These are phyloP conservation scores for Salvia rosmarinus DNA, from an alignment of 257 asterid genomes.

Conservation along the genomic window DNA sequence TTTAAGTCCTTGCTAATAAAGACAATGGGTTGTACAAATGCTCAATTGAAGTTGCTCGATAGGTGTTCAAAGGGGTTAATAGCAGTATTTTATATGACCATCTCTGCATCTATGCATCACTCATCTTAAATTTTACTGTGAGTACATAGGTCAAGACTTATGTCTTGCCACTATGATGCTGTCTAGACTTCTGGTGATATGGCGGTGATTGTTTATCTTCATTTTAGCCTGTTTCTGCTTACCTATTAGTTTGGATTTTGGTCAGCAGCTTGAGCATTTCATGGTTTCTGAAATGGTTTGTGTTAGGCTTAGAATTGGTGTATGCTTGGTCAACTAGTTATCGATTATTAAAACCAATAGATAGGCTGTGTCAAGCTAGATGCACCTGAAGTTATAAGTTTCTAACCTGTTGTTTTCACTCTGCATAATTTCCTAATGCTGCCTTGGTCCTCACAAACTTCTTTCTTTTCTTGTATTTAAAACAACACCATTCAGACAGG, in stretches of 20 bases:
- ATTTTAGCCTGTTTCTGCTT: conserved; percentile 11
- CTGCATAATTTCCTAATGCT: conserved; percentile 1
- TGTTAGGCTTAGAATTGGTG: conserved; percentile 14
- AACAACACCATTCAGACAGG: not conserved
- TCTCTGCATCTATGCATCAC: conserved; percentile 21
- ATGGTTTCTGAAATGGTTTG: conserved; percentile 13
- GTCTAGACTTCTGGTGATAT: conserved; percentile 21
- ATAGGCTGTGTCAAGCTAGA: not conserved
- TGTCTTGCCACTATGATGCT: not conserved
- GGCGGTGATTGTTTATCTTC: conserved; percentile 9
- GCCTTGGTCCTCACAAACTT: conserved; percentile 10
- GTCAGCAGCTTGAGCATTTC: conserved; percentile 4
- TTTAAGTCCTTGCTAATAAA: conserved; percentile 19
- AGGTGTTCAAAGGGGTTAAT: conserved; percentile 1
- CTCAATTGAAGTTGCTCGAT: conserved; percentile 16
- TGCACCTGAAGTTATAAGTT: not conserved
- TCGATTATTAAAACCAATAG: not conserved
- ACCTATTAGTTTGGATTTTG: conserved; percentile 15
- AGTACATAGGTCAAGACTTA: not conserved
- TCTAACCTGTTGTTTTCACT: not conserved
- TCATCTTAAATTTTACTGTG: not conserved
- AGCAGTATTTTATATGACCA: conserved; percentile 18
- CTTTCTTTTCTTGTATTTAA: conserved; percentile 7
- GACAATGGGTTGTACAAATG: not conserved
- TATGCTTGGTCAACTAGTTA: not conserved